Percentiles rank a stretch among this genome's conserved stretches.
These are phyloP conservation scores for Stephania yunnanensis DNA, from an alignment of 164 flowering plant genomes.

Conservation along the genomic window DNA sequence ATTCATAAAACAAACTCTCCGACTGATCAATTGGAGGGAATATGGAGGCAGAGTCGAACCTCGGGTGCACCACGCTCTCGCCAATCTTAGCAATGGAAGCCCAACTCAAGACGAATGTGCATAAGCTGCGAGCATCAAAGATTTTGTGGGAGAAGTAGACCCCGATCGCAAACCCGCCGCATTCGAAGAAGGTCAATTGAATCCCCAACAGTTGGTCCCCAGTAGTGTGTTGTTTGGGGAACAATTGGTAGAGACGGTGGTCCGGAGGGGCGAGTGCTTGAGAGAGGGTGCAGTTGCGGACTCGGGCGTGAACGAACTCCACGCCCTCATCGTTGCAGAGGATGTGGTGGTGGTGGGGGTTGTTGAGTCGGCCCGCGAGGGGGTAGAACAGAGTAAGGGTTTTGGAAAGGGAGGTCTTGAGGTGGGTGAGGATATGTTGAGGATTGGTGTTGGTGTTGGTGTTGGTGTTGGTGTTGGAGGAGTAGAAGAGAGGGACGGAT, in stretches of 20 bases:
- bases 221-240: background rate
- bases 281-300: constrained; percentile 1
- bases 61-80: constrained; percentile 14
- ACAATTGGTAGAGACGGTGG: background rate
- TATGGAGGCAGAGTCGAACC: background rate
- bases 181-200: constrained; percentile 24
- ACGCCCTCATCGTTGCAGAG: constrained; percentile 11
- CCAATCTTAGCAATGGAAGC: constrained; percentile 13
- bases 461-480: too few relatives aligned
- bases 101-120: constrained; percentile 1
- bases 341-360: background rate
- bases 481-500: background rate
- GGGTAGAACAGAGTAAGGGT: constrained; percentile 11
- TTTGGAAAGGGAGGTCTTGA: constrained; percentile 9
- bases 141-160: constrained; percentile 19
- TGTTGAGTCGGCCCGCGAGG: background rate
- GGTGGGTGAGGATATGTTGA: background rate
- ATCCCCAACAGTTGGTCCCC: constrained; percentile 3
- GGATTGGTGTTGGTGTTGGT: too few relatives aligned
- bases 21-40: constrained; percentile 4
- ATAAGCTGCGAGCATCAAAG: constrained; percentile 12
- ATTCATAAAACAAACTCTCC: too few relatives aligned
- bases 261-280: constrained; percentile 1
- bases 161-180: constrained; percentile 29
- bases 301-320: background rate